These are phyloP conservation scores for Paracamarosporium sp. DNA, from an alignment of 2,329 filamentous ascomycete species.

Conservation along the genomic window DNA sequence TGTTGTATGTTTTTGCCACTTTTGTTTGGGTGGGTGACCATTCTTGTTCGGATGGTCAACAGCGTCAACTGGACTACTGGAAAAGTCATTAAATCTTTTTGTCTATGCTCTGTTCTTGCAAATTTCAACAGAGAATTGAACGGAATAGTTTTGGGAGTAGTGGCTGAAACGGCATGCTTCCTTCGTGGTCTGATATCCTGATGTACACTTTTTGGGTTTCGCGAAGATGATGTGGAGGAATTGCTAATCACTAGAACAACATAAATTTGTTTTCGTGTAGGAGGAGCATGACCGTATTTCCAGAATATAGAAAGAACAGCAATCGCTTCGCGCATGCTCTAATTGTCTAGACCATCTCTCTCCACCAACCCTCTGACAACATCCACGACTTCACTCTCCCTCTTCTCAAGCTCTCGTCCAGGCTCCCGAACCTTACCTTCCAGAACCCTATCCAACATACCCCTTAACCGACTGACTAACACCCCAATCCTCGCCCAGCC, in stretches of 20 bases:
- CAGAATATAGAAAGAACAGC: slow-evolving; percentile 8
- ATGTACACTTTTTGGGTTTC: slow-evolving; percentile 1
- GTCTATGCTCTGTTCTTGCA: too few species aligned
- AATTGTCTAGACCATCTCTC: slow-evolving; percentile 80
- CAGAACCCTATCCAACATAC: slow-evolving; percentile 86
- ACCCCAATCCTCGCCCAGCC: slow-evolving; percentile 97
- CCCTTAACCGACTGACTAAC: slow-evolving; percentile 79
- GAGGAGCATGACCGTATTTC: slow-evolving; percentile 7
- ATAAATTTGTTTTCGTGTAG: not conserved
- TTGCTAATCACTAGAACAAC: not conserved
- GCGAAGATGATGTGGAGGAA: not conserved
- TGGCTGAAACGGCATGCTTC: too few species aligned
- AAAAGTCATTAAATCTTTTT: too few species aligned
- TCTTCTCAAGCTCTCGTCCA: slow-evolving; percentile 58
- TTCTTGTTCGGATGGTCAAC: too few species aligned
- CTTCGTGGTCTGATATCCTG: not conserved
- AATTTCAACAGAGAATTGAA: too few species aligned
- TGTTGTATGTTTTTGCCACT: slow-evolving; percentile 3
- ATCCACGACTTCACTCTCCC: slow-evolving; percentile 70
- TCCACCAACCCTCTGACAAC: slow-evolving; percentile 83
- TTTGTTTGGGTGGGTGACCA: slow-evolving; percentile 1
- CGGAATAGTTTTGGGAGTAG: too few species aligned
- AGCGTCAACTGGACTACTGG: too few species aligned
- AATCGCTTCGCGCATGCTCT: slow-evolving; percentile 9
- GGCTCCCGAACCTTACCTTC: slow-evolving; percentile 82